Evolutionary conservation across 352 stramenopile species (phyloP).

Genomic region (Aphanomyces invadans): DNA sequence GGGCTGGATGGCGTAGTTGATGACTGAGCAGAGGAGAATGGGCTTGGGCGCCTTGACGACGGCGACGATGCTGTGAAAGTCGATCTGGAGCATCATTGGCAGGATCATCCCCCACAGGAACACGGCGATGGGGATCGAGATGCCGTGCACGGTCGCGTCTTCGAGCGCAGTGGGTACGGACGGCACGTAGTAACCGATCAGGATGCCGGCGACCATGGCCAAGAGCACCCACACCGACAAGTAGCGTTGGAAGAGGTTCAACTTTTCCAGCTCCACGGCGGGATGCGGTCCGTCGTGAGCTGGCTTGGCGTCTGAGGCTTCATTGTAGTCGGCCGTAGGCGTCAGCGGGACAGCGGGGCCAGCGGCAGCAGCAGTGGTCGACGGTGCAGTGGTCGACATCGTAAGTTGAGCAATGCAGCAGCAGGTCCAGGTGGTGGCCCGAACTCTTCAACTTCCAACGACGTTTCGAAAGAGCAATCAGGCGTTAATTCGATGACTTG

Average conservation of each 20-base stretch:
- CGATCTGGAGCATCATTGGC: slow-evolving; percentile 32
- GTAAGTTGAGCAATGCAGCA: not conserved
- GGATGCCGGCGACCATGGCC: slow-evolving; percentile 28
- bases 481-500: not conserved
- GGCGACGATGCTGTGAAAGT: slow-evolving; percentile 25
- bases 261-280: slow-evolving; percentile 21
- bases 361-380: not conserved
- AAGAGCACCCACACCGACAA: slow-evolving; percentile 46
- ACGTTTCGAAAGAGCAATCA: not conserved
- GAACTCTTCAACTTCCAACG: not conserved
- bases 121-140: slow-evolving; percentile 29
- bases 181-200: slow-evolving; percentile 25
- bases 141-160: slow-evolving; percentile 20
- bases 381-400: not conserved
- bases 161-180: slow-evolving; percentile 24
- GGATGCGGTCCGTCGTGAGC: not conserved
- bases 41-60: slow-evolving; percentile 9
- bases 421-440: too few relatives aligned
- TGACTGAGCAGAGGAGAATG: slow-evolving; percentile 25
- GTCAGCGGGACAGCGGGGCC: not conserved
- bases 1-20: slow-evolving; percentile 30
- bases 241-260: slow-evolving; percentile 47
- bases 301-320: not conserved
- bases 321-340: not conserved
- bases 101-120: slow-evolving; percentile 33